phyloP scores from a whole-genome alignment of 768 basidiomycete species.

The Suillus tomentosus region DNA sequence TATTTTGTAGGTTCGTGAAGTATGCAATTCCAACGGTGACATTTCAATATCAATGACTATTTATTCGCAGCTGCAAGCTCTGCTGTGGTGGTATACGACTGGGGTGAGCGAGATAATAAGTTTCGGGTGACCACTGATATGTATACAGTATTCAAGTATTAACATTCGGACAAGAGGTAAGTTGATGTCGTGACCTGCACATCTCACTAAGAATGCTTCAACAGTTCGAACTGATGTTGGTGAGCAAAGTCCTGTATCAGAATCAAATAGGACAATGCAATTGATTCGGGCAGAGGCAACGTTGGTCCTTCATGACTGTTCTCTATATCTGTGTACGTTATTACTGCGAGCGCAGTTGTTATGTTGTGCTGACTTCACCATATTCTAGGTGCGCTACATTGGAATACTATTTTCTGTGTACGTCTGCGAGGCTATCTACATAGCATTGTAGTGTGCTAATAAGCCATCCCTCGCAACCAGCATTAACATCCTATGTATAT shows the following conservation, averaged over 20 bases:
- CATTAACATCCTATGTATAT: not conserved
- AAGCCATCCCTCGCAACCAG: not conserved
- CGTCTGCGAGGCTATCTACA: not conserved
- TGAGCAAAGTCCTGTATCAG: not conserved
- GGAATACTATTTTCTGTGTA: not conserved
- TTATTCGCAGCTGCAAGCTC: no score
- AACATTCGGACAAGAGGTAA: no score
- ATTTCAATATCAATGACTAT: no score
- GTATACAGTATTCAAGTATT: no score
- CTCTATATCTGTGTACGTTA: not conserved
- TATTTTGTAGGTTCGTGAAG: no score
- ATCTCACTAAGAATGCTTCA: not conserved
- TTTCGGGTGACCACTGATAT: no score
- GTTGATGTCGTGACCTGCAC: no score
- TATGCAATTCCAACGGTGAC: no score
- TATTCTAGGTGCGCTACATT: not conserved
- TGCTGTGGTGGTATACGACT: no score
- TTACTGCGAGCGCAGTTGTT: not conserved
- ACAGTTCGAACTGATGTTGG: not conserved
- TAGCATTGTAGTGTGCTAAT: not conserved
- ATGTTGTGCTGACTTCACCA: not conserved
- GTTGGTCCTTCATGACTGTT: not conserved
- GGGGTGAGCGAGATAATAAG: no score
- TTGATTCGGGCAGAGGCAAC: not conserved
- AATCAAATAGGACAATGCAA: not conserved